Conservation (phyloP, 495 filamentous ascomycete genomes). For the Penicillium silybi region DNA sequence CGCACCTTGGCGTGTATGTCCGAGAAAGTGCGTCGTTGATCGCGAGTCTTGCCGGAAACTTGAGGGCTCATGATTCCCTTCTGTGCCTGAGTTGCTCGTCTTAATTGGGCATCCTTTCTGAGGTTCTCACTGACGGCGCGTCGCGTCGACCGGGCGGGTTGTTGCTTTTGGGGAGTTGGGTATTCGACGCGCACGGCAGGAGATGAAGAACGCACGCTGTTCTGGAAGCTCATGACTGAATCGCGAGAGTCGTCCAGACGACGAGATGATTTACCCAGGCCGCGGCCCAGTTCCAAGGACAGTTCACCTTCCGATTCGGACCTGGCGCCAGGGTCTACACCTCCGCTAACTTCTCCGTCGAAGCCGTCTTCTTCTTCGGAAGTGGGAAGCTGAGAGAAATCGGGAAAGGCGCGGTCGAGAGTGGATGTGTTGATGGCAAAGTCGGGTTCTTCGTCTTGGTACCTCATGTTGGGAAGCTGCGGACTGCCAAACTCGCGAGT, state of each 20-base stretch:
- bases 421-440: constrained; percentile 60
- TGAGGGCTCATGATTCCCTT: constrained; percentile 45
- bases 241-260: constrained; percentile 41
- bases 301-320: constrained; percentile 31
- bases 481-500: constrained; percentile 43
- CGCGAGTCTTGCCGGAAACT: constrained; percentile 31
- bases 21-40: constrained; percentile 43
- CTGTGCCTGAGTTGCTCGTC: constrained; percentile 41
- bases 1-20: constrained; percentile 54
- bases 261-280: constrained; percentile 30
- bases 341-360: not conserved
- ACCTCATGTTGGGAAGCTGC: constrained; percentile 36
- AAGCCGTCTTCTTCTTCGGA: constrained; percentile 33
- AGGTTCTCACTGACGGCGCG: constrained; percentile 38
- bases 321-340: constrained; percentile 20
- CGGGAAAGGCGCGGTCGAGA: constrained; percentile 58
- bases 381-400: constrained; percentile 48
- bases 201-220: constrained; percentile 46
- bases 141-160: constrained; percentile 20
- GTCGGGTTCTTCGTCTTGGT: constrained; percentile 33
- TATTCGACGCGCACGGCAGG: constrained; percentile 45
- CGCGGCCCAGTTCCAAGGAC: constrained; percentile 46
- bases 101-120: constrained; percentile 43
- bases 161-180: constrained; percentile 40
- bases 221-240: constrained; percentile 45